A percentile compares a stretch with the other conserved stretches of the same genome.
Conservation (phyloP, 148 eudicot species). For the Vaccinium myrtillus region DNA sequence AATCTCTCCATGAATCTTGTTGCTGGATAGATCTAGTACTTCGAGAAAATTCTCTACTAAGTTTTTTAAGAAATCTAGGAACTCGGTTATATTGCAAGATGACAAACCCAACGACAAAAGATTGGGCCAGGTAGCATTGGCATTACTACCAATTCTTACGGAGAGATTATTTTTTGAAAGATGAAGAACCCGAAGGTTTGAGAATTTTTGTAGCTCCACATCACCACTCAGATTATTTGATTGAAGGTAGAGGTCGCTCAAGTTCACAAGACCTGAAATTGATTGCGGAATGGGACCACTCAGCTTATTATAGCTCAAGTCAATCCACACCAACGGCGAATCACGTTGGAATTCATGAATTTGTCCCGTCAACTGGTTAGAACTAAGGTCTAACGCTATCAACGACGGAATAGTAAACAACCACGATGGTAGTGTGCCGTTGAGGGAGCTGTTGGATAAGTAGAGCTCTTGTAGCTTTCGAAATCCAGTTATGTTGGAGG, state of each 20-base stretch:
- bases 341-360: background rate
- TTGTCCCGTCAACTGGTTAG: background rate
- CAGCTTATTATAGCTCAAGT: background rate
- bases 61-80: background rate
- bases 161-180: background rate
- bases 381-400: background rate
- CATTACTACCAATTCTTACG: background rate
- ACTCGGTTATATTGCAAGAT: background rate
- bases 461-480: too few species aligned
- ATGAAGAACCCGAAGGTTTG: background rate
- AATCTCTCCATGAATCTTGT: background rate
- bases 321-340: too few species aligned
- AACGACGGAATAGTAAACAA: background rate
- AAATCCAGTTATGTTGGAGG: too few species aligned
- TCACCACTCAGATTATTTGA: background rate
- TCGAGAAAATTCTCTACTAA: too few species aligned
- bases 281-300: conserved; percentile 7
- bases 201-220: background rate
- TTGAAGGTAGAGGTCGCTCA: background rate
- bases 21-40: background rate
- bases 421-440: background rate
- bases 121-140: background rate
- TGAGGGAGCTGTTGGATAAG: background rate
- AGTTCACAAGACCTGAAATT: background rate
- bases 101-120: background rate